Base-by-base conservation (phyloP, 192 early-diverging fungal species). In the Phycomyces blakesleeanus region DNA sequence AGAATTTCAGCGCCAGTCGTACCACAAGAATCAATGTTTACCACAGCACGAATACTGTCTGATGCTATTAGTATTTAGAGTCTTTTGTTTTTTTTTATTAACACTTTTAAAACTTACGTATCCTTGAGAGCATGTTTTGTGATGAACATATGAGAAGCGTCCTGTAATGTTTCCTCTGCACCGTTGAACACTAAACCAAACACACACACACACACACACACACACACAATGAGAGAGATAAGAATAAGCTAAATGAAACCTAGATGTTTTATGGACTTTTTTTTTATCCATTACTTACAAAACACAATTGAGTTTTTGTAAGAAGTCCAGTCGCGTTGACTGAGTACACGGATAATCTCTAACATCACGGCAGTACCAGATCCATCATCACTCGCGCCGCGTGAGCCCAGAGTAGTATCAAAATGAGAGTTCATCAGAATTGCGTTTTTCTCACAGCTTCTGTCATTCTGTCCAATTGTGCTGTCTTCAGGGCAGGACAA, bases 21-120 rank as follows among this genome's bases (percentile, higher is more conserved):
- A 25, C 89, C 89, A 70, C 84, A 86, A 0, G 84, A 85, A 60
- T 91, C 89, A n/a, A 91, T 74, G 52, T 91, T 91, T n/a, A 91
- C 75, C 5, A 91, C 85, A 1, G 83, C 77, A 22, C 78, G 74
- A 49, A 89, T 76, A 11, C 65, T 79, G 37, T 18, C 10, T 8
- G 16, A 44, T 16, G 34, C 27, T 57, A 37, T 18, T 57, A 29
- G n/a, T 10, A 1, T n/a, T n/a, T n/a, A n/a, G n/a, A 51, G 21
- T 20, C 9, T 21, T 10, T 15, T 20, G 14, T 9, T 9, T 39
- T 61, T 20, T 34, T 50, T 20, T 12, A 21, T 20, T 11, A 27
- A 38, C 20, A 25, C 6, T 14, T 25, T 15, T 14, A 15, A 59
- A 61, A 47, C 68, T 69, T 62, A 73, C 75, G 49, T 64, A 59